Evolutionary conservation across 176 grass and related monocot genomes (phyloP).

Genomic region (Dactylis glomerata): DNA sequence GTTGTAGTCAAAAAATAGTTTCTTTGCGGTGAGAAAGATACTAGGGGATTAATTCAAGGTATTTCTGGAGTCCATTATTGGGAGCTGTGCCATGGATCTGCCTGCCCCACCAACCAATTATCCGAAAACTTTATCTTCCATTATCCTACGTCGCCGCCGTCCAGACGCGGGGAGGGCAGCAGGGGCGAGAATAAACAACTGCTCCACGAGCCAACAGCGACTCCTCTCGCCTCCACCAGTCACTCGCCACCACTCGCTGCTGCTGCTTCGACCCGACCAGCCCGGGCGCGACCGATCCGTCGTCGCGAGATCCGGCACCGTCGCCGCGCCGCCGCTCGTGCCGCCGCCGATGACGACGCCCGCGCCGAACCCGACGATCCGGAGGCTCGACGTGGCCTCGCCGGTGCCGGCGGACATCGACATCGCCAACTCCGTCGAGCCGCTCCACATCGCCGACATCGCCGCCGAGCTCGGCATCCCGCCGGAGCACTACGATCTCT

Average conservation of each 20-base stretch:
- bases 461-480: constrained; percentile 67
- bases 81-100: constrained; percentile 41
- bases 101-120: constrained; percentile 42
- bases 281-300: not conserved
- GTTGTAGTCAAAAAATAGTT: not conserved
- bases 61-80: constrained; percentile 17
- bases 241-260: constrained; percentile 21
- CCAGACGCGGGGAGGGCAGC: constrained; percentile 1
- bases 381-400: constrained; percentile 71
- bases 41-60: not conserved
- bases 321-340: constrained; percentile 19
- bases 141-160: constrained; percentile 33
- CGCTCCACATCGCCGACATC: constrained; percentile 70
- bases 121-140: constrained; percentile 30
- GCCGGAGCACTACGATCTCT: constrained; percentile 82
- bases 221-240: constrained; percentile 11
- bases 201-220: constrained; percentile 5
- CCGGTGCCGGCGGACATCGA: constrained; percentile 94
- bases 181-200: constrained; percentile 36
- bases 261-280: not conserved
- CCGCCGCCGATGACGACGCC: constrained; percentile 28
- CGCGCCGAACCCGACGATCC: constrained; percentile 52
- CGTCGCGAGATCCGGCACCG: constrained; percentile 42
- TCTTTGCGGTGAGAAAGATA: not conserved
- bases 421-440: constrained; percentile 89